phyloP scores from a whole-genome alignment of 345 rosid genomes.

The Sonneratia caseolaris region DNA sequence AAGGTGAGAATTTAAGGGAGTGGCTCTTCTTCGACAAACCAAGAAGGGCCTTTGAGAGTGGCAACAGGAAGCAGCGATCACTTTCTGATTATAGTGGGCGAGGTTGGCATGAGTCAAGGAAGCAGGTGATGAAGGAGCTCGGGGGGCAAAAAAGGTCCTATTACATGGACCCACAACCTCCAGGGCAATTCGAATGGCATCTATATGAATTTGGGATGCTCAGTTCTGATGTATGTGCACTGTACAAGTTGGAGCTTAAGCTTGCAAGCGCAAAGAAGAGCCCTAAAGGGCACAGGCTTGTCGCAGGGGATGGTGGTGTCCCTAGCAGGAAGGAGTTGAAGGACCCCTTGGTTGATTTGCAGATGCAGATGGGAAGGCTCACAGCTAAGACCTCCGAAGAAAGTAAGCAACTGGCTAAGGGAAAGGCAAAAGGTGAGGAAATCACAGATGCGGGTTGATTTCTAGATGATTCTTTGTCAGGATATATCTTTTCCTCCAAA shows the following conservation, averaged over 20 bases:
- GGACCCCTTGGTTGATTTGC: constrained; percentile 11
- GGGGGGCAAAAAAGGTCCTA: constrained; percentile 81
- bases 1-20: constrained; percentile 66
- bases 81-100: constrained; percentile 79
- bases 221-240: constrained; percentile 42
- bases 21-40: constrained; percentile 95
- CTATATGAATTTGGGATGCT: constrained; percentile 58
- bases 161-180: constrained; percentile 94
- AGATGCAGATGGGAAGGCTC: constrained; percentile 76
- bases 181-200: constrained; percentile 67
- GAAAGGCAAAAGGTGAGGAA: constrained; percentile 17
- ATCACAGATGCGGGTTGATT: constrained; percentile 12
- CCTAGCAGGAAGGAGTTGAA: not conserved
- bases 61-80: constrained; percentile 88
- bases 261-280: constrained; percentile 47
- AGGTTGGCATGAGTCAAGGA: constrained; percentile 95
- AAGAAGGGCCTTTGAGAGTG: constrained; percentile 77
- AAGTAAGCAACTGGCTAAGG: constrained; percentile 26
- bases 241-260: constrained; percentile 66
- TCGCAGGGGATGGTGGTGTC: constrained; percentile 54
- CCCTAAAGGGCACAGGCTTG: constrained; percentile 54
- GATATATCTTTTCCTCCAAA: not conserved
- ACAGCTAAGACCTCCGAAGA: constrained; percentile 53
- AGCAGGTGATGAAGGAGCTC: constrained; percentile 63
- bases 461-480: not conserved